Base-by-base conservation (phyloP, 805 yeast species). In the Candida glaebosa region DNA sequence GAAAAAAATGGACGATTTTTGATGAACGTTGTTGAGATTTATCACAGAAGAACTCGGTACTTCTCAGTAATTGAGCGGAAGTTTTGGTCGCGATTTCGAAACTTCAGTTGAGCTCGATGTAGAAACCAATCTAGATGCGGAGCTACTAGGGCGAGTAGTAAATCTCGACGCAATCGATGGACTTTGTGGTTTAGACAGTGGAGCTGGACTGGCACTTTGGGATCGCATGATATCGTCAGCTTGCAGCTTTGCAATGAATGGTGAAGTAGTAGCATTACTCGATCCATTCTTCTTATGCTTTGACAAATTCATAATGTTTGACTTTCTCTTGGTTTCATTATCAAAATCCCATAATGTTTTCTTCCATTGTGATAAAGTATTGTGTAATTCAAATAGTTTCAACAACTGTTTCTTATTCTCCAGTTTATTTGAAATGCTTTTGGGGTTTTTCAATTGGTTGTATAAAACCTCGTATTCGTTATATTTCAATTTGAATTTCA, bases 341-440 rank as follows among this genome's bases (percentile, higher is more conserved):
- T 67, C 66, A 38, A 50, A 58, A 37, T 71, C 76, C 82, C 82
- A 78, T 15, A 80, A 61, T 49, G 71, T 66, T 44, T 66, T 67
- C 56, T 80, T 80, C 83, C 83, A 78, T 31, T 69, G 68, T 15
- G 75, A 67, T 38, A 81, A 58, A 32, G 67, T 65, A 24, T 69
- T 69, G 56, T 80, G 85, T 58, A 80, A 53, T 38, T 71, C 71
- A 51, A 70, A 65, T 37, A 80, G 57, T 52, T 60, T 64, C 40
- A 61, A 52, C 56, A 74, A 43, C 58, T 60, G 31, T 52, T 48
- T 56, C 57, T 53, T 48, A 22, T 40, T 34, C 37, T 45, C 39
- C 16, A 40, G 16, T 45, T 37, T 18, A 22, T 39, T 33, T 31
- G 37, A 15, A 32, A 16, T n/a, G 10, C 35, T 6, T n/a, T 19